Conservation (phyloP, 805 yeast species). For the Cyberlindnera saturnus region DNA sequence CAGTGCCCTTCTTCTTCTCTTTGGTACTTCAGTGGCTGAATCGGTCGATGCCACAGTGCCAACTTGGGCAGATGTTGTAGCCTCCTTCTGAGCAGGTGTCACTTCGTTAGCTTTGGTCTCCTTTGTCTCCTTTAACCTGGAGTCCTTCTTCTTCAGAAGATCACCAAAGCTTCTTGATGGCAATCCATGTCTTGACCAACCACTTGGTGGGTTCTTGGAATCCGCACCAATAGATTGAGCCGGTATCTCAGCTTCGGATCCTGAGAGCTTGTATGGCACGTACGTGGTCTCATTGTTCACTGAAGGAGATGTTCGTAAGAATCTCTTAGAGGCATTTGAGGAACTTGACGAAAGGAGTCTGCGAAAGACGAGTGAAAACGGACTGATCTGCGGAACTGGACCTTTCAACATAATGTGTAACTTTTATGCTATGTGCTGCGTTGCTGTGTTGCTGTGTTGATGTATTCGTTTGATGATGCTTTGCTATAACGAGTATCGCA, state of each 20-base stretch:
- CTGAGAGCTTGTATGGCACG: constrained; percentile 14
- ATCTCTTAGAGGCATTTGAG: constrained; percentile 21
- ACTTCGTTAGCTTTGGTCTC: constrained; percentile 7
- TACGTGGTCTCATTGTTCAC: constrained; percentile 14
- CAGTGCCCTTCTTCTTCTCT: constrained; percentile 54
- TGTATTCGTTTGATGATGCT: too few relatives aligned
- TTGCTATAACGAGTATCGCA: background rate
- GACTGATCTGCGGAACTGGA: constrained; percentile 2
- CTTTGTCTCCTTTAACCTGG: background rate
- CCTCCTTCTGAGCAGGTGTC: constrained; percentile 8
- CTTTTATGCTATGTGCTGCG: background rate
- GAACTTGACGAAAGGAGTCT: constrained; percentile 13
- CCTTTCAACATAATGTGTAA: constrained; percentile 11
- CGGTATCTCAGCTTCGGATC: background rate
- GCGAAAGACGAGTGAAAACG: constrained; percentile 3
- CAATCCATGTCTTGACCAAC: constrained; percentile 24
- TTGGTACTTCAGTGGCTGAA: constrained; percentile 6
- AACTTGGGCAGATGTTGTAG: constrained; percentile 5
- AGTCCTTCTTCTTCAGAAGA: constrained; percentile 14
- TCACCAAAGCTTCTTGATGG: constrained; percentile 25
- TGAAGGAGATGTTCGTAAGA: constrained; percentile 26
- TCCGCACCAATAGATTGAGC: background rate
- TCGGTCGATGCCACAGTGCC: background rate
- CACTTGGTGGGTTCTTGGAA: background rate
- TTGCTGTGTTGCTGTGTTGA: background rate